Base-by-base conservation (phyloP, 164 flowering plant species). In the Vitis vinifera region DNA sequence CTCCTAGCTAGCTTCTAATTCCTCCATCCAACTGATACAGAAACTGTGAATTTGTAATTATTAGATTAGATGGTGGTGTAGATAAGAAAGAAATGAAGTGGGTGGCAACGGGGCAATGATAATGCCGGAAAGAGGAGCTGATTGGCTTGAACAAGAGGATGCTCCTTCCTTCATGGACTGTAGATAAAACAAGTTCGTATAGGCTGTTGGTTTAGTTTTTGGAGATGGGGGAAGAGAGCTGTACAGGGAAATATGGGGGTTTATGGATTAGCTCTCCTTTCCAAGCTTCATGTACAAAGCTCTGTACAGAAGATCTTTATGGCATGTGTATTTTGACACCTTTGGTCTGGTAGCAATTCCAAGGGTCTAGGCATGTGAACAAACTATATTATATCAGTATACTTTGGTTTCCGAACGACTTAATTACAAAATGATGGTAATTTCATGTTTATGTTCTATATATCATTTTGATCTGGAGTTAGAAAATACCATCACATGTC, bases 1-100 rank as follows among this genome's bases (percentile, higher is more conserved):
- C 30, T 92, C 98, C 8, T 94, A 82, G 78, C 8, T 94, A 82
- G 78, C 51, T 19, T 62, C 55, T 10, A 5, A 9, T 11, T 1
- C 51, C 50, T 23, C 15, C 14, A 29, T 29, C 47, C 48, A 11
- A 15, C 58, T 12, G 72, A 67, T 68, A 51, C 63, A 44, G 30
- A 52, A 62, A 51, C n/a, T 68, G 74, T 79, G 68, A 74, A 72
- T 71, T 48, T 83, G 85, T 85, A 81, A 79, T 66, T 78, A 71
- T 62, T 73, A 72, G 73, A 16, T 50, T 65, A 79, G 77, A 17
- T 66, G 68, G 14, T 62, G 67, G 66, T 55, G 74, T 66, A 71
- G 61, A 71, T 65, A 53, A 52, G 17, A 53, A 10, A 16, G 55
- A 51, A n/a, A 37, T 29, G 31, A 10, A 66, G 70, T 68, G 63